Percentiles rank a stretch among this genome's conserved stretches.
Evolutionary conservation across 169 alveolate genomes (phyloP).

Genomic region (Eimeria acervulina): DNA sequence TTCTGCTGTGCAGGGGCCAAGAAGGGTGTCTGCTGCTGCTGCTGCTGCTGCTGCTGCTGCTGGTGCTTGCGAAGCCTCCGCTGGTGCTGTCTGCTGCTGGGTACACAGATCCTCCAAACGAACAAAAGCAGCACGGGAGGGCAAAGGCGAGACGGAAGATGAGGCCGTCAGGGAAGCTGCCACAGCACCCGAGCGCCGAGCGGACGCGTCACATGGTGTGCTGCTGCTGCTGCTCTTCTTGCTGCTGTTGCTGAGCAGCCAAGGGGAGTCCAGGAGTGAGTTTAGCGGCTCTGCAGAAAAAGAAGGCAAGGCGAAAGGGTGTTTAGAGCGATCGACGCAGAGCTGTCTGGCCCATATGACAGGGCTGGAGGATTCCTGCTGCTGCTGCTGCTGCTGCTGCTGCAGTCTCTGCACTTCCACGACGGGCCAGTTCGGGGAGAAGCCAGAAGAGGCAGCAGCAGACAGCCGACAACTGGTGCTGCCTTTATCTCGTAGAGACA

Average conservation of each 20-base stretch:
- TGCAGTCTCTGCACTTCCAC: background rate
- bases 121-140: background rate
- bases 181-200: background rate
- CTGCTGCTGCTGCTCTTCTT: conserved; percentile 34
- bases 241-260: background rate
- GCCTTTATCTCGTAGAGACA: background rate
- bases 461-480: background rate
- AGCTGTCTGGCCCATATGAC: conserved; percentile 36
- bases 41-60: conserved; percentile 25
- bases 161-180: background rate
- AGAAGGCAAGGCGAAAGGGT: background rate
- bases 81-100: background rate
- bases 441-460: background rate
- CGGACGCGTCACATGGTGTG: background rate
- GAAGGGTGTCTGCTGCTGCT: conserved; percentile 32
- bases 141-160: background rate
- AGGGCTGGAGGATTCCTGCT: conserved; percentile 30
- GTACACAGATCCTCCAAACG: background rate
- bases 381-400: conserved; percentile 40
- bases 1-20: background rate
- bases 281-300: background rate
- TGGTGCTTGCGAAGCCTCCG: background rate
- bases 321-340: conserved; percentile 17
- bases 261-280: background rate
- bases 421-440: background rate